Evolutionary conservation across 2,329 filamentous ascomycete species (phyloP), one percentile per base, ranked within the genome.

Genomic region (Aplosporella prunicola): DNA sequence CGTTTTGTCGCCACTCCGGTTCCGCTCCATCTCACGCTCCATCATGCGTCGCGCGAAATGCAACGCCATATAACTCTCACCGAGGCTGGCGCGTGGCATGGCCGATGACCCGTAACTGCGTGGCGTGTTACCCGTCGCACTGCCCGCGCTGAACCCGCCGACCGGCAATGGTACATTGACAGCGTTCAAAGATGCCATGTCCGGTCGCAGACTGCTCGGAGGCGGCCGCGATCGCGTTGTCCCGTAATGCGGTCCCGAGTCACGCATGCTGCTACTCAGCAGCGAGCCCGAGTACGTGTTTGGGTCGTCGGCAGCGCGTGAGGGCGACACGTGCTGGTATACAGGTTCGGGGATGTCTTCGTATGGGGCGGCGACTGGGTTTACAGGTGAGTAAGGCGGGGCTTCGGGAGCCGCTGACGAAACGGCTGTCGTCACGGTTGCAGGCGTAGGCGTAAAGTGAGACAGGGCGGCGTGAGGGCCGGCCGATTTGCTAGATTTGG

Each of bases 11-110:
- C 20, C 17, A 3, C 26, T 30, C 11, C 23, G 17, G 2, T 29
- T 28, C 16, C 16, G 13, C 4, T 30, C 26, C 18, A 29, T 35
- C 7, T 33, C 30, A 14, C 31, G 35, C 22, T 40, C 31, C 26
- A 27, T 27, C 38, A 40, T 40, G 10, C 38, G 32, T 11, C 38
- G 26, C 20, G 32, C 32, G n/a, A 40, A 40, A n/a, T 40, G 35
- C 14, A 40, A 22, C 26, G 38, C 38, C 38, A 40, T 40, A 13
- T 32, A 40, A 16, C 27, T 32, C 13, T 40, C 38, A 10, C 38
- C 38, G 5, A 40, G 27, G 16, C 38, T 40, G 6, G 38, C 22
- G n/a, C 27, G 25, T 14, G 27, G 32, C 15, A 40, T 10, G 8
- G 14, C 20, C 20, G 7, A 27, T 35, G 13, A 8, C 22, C 32